These are phyloP conservation scores for Irpex sp. DNA, from an alignment of 1,284 basidiomycete species.

Conservation along the genomic window DNA sequence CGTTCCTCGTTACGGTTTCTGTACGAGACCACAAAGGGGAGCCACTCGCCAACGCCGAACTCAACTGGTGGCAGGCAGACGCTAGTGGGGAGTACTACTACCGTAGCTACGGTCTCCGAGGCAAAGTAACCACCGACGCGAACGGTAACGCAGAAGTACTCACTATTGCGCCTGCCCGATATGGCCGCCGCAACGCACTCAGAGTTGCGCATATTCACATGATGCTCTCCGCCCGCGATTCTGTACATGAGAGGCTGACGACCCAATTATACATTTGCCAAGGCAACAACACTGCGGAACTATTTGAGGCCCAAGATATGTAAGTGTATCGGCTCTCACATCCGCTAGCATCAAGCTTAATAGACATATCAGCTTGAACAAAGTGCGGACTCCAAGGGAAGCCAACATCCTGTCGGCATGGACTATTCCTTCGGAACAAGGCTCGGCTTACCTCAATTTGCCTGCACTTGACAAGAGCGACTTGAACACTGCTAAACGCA, in stretches of 20 bases:
- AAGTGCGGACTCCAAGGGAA: constrained; percentile 13
- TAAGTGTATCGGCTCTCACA: background rate
- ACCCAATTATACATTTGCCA: constrained; percentile 26
- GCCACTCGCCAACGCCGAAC: constrained; percentile 18
- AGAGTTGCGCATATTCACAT: constrained; percentile 25
- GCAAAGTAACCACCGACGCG: constrained; percentile 21
- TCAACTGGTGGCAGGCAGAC: constrained; percentile 29
- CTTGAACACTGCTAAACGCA: constrained; percentile 7
- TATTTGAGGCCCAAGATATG: background rate
- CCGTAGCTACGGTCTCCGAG: constrained; percentile 23
- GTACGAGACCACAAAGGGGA: constrained; percentile 23
- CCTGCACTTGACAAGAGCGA: constrained; percentile 20
- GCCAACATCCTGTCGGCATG: constrained; percentile 20
- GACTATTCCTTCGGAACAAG: constrained; percentile 15
- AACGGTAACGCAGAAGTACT: constrained; percentile 25
- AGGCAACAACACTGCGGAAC: constrained; percentile 16
- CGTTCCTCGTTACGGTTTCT: constrained; percentile 21
- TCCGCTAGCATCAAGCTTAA: background rate
- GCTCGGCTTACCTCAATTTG: constrained; percentile 14
- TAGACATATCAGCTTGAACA: constrained; percentile 15
- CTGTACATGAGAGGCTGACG: constrained; percentile 18
- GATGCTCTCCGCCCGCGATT: constrained; percentile 11
- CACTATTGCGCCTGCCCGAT: constrained; percentile 22
- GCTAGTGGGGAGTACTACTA: constrained; percentile 22
- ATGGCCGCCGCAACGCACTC: constrained; percentile 11